Evolutionary conservation across 78 protist genomes (phyloP), one percentile per base, ranked within the genome.

Genomic region (Dictyostelium capitatum): DNA sequence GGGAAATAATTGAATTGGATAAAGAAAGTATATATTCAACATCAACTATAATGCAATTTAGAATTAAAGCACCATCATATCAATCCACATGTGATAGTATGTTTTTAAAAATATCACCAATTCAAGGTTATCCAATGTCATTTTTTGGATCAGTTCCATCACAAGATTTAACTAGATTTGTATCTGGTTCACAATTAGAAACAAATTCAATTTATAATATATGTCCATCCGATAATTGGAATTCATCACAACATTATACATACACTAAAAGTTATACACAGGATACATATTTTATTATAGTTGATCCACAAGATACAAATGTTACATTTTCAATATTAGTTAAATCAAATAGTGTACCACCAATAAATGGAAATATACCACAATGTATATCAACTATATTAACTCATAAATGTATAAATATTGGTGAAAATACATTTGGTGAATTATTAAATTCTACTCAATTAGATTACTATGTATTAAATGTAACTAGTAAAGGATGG

Each of bases 201-300:
- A 43, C 65, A 14, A 28, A 43, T 10, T 15, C 59, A 2, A 9
- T 79, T 14, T 43, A 46, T 23, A 80, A 62, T 51, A 77, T 87
- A 14, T 87, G 93, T 77, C 93, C 93, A 59, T 50, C 80, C 6
- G 93, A 87, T 50, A 87, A 87, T 50, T 73, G 51, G 79, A 32
- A 37, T 46, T 17, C 7, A 46, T 15, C 11, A 9, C 25, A 67
- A 25, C 75, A 67, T 17, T 67, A 32, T 32, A 67, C 75, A 3
- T 67, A 67, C 4, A 67, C 48, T 12, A 28, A 6, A 67, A 67
- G 75, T 67, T 87, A 79, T 77, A 87, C 93, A 14, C 77, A 30
- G 17, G 53, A 57, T 37, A 87, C 93, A 9, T 87, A 87, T 77
- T 87, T 77, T n/a, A 74, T 87, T 2, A 48, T 37, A 2, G 47